Evolutionary conservation across 2,329 filamentous ascomycete species (phyloP), one percentile per base, ranked within the genome.

Genomic region (Aspergillus sp.): DNA sequence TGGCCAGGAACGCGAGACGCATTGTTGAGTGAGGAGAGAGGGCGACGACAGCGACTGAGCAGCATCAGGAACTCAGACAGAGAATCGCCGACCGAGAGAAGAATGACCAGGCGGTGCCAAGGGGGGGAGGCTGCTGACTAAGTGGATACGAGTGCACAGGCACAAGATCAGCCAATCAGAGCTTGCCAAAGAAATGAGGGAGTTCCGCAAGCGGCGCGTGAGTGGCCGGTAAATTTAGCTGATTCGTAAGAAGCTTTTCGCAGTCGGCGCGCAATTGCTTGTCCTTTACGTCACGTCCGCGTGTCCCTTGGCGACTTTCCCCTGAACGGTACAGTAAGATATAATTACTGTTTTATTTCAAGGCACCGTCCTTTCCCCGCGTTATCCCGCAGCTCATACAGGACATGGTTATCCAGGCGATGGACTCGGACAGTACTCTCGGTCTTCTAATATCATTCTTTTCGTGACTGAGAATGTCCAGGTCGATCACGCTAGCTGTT

Each of bases 261-360:
- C 30, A 9, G 15, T 15, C 18, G 11, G 11, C 30, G 4, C 18
- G 12, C 15, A 7, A 41, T 13, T 53, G 50, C 42, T 36, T 34
- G 38, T 43, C 13, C 39, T 36, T 30, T 53, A 44, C 50, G 50
- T 53, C 50, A 53, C 17, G 36, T n/a, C 50, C 50, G 49, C 50
- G 50, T 53, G 39, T 44, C 39, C 15, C 22, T 34, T 48, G 45
- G 45, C 26, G 26, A n/a, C 34, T 32, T 39, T 49, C 48, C 34
- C 34, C 48, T 50, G 26, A 30, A 30, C 26, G 22, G 7, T 24
- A n/a, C n/a, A n/a, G n/a, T 24, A 4, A 24, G 7, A 24, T 24
- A 24, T 24, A 24, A 24, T 24, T 24, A 1, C 22, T 7, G 22
- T 24, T 24, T 24, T 24, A 6, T 24, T 24, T 24, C 22, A 5